These are phyloP conservation scores for Aspergillus tamarii DNA, from an alignment of 2,329 filamentous ascomycete species.

Conservation along the genomic window DNA sequence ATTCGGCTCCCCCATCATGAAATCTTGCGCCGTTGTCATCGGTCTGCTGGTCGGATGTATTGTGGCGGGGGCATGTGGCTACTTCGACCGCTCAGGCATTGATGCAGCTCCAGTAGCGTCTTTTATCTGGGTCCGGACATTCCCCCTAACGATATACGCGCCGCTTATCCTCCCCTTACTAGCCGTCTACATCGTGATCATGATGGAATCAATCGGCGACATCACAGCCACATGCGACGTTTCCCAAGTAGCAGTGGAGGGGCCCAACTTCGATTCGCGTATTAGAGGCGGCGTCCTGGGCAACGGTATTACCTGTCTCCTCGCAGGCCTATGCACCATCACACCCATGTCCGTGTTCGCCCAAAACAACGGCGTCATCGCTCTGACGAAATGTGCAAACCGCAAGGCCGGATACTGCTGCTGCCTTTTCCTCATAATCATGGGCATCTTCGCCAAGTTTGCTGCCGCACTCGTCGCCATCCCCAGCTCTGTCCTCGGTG, in stretches of 20 bases:
- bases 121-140: constrained; percentile 74
- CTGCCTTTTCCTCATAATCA: constrained; percentile 67
- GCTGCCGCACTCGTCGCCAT: constrained; percentile 70
- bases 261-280: constrained; percentile 66
- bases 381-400: constrained; percentile 69
- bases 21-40: constrained; percentile 67
- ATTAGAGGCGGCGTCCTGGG: constrained; percentile 71
- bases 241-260: constrained; percentile 65
- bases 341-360: constrained; percentile 71
- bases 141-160: constrained; percentile 66
- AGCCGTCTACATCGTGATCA: constrained; percentile 62
- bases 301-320: constrained; percentile 66
- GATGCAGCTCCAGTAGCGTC: constrained; percentile 63
- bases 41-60: constrained; percentile 69
- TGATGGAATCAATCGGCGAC: constrained; percentile 70
- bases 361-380: constrained; percentile 71
- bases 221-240: constrained; percentile 72
- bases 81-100: constrained; percentile 64
- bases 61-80: constrained; percentile 67
- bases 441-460: constrained; percentile 73
- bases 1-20: constrained; percentile 73
- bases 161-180: constrained; percentile 68
- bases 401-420: constrained; percentile 68
- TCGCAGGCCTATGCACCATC: constrained; percentile 67
- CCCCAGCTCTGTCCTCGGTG: constrained; percentile 53